A percentile compares a stretch with the other conserved stretches of the same genome.
Conservation (phyloP, 2,329 filamentous ascomycete species). For the Thelonectria rubi region DNA sequence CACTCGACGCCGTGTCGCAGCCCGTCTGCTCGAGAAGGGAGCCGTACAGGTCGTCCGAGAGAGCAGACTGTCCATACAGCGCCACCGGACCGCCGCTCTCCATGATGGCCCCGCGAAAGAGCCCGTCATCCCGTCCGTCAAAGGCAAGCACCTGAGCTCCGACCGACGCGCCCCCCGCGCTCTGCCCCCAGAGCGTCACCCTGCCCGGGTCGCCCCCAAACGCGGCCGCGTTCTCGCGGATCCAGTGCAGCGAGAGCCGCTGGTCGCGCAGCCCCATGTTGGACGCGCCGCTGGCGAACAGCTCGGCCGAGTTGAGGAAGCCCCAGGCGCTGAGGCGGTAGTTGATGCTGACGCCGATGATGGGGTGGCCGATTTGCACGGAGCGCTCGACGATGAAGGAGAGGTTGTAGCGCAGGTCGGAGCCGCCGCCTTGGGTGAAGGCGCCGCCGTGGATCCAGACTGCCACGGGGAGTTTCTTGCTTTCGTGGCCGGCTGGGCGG, state of each 20-base stretch:
- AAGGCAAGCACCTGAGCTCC: constrained; percentile 28
- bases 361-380: constrained; percentile 47
- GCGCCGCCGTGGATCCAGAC: constrained; percentile 49
- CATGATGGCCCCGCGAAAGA: constrained; percentile 26
- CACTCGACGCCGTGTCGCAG: constrained; percentile 7
- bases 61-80: constrained; percentile 9
- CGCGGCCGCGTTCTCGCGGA: constrained; percentile 56
- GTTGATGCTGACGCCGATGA: constrained; percentile 34
- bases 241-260: constrained; percentile 56
- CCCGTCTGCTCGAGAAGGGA: constrained; percentile 11
- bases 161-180: constrained; percentile 25
- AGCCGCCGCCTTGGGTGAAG: constrained; percentile 49
- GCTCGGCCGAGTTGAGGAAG: constrained; percentile 55
- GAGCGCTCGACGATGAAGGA: constrained; percentile 62
- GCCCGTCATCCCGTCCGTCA: constrained; percentile 22
- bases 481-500: constrained; percentile 24
- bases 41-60: constrained; percentile 14
- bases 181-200: constrained; percentile 54
- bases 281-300: constrained; percentile 50
- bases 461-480: constrained; percentile 25
- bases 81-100: constrained; percentile 22
- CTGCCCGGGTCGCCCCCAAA: constrained; percentile 57
- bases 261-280: constrained; percentile 62
- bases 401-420: constrained; percentile 65
- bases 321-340: constrained; percentile 48